Evolutionary conservation across 73 alveolate genomes (phyloP), one percentile per base, ranked within the genome.

Genomic region (Halteria grandinella): DNA sequence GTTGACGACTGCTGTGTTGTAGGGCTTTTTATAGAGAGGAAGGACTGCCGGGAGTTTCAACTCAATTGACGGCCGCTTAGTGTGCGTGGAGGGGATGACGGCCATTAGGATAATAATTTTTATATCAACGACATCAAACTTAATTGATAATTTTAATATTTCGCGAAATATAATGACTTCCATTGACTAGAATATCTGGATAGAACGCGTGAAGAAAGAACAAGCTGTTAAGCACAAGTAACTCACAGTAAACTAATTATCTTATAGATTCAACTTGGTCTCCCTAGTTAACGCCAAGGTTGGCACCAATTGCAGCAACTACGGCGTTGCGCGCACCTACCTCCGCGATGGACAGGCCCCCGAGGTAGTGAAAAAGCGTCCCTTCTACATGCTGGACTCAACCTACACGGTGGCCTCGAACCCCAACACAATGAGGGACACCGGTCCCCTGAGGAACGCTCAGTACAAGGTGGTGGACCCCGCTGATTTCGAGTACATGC

Each of bases 391-490:
- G 84, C 50, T 83, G 2, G 92, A 83, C 31, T 83, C 92, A 14
- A 73, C 83, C 15, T 83, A 83, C 34, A 39, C 55, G 10, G 63
- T 83, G 8, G 87, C 92, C 24, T 55, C 71, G 53, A 55, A 83
- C 48, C 92, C 92, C 10, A 83, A 83, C 45, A 41, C 88, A 14
- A 83, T 83, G 92, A 43, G 92, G 40, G 92, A 83, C 40, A 5
- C n/a, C 1, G 92, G 92, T 18, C 87, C 87, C 0, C 32, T 70
- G 15, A 40, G 92, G 29, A 83, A 83, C 62, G 92, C 92, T 8
- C 85, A 60, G 45, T 83, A 83, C 51, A 17, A 51, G 11, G 21
- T 83, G 1, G 24, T 29, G 0, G 83, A 31, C 27, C 78, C 45
- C 0, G 58, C 37, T 55, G 75, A 73, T n/a, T n/a, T n/a, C n/a